A percentile compares a stretch with the other conserved stretches of the same genome.
Evolutionary conservation across 2,329 filamentous ascomycete species (phyloP).

Genomic region (Calonectria naviculata): DNA sequence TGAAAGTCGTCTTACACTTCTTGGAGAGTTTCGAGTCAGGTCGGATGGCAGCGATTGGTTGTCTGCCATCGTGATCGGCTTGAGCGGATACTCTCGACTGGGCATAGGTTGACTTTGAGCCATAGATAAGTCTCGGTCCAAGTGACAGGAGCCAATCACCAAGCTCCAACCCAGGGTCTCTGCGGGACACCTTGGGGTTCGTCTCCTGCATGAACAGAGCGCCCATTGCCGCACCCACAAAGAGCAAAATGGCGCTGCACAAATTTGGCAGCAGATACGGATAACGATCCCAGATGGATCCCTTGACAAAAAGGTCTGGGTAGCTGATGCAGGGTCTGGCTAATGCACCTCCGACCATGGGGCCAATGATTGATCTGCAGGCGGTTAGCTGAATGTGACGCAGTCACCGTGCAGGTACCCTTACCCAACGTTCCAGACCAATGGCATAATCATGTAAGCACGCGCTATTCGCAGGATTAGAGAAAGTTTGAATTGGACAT

Average conservation of each 20-base stretch:
- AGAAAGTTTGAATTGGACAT: background rate
- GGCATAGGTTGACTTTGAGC: background rate
- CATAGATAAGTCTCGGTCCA: conserved; percentile 42
- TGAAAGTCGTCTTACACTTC: conserved; percentile 43
- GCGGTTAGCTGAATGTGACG: conserved; percentile 39
- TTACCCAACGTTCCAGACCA: conserved; percentile 95
- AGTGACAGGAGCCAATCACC: conserved; percentile 75
- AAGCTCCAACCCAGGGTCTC: conserved; percentile 80
- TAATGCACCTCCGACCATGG: conserved; percentile 89
- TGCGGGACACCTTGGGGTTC: conserved; percentile 81
- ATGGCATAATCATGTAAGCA: conserved; percentile 97
- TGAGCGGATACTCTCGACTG: background rate
- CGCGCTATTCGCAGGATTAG: conserved; percentile 69
- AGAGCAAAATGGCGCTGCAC: conserved; percentile 83
- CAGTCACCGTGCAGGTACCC: conserved; percentile 35
- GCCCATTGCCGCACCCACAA: conserved; percentile 82
- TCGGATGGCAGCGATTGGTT: background rate
- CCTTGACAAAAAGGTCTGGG: conserved; percentile 76
- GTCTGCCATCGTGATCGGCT: background rate
- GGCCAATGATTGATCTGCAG: conserved; percentile 86
- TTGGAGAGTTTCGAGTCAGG: conserved; percentile 74
- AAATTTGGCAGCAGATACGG: conserved; percentile 94
- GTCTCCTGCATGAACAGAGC: conserved; percentile 96
- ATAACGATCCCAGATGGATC: conserved; percentile 84
- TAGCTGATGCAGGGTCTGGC: conserved; percentile 88